Percentiles rank a stretch among this genome's conserved stretches.
These are phyloP conservation scores for Sporothrix globosa DNA, from an alignment of 2,329 filamentous ascomycete species.

Conservation along the genomic window DNA sequence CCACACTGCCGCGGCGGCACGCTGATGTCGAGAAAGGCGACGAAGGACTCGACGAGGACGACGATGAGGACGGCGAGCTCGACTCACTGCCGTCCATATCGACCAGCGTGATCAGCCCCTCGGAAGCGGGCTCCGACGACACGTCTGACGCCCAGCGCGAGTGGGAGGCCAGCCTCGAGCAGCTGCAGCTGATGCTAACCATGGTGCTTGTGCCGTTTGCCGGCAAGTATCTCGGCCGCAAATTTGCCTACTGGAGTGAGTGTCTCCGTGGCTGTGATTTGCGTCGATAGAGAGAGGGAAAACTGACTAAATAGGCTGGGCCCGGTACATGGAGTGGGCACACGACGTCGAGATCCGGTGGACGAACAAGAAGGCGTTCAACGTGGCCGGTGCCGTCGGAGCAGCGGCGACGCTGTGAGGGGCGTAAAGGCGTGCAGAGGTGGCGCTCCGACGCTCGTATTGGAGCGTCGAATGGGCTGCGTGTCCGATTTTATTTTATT, in stretches of 20 bases:
- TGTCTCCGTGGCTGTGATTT: constrained; percentile 35
- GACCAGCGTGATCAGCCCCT: constrained; percentile 49
- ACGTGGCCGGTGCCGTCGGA: constrained; percentile 64
- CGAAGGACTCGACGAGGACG: constrained; percentile 23
- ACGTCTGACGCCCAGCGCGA: constrained; percentile 88
- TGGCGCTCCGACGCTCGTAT: too few species aligned
- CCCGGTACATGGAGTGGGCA: constrained; percentile 91
- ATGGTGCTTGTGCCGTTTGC: constrained; percentile 94
- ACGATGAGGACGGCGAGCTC: constrained; percentile 59
- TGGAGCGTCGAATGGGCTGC: neutral
- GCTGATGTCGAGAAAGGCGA: constrained; percentile 14
- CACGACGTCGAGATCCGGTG: constrained; percentile 74
- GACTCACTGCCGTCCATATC: constrained; percentile 67
- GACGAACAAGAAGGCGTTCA: constrained; percentile 66
- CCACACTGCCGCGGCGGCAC: constrained; percentile 27
- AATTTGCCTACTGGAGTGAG: constrained; percentile 95
- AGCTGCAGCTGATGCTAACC: constrained; percentile 87
- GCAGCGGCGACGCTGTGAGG: constrained; percentile 59
- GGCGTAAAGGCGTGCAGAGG: neutral
- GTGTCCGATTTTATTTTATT: neutral
- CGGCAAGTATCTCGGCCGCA: constrained; percentile 92
- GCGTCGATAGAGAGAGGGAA: neutral
- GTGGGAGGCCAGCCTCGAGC: constrained; percentile 92
- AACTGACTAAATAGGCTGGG: constrained; percentile 69
- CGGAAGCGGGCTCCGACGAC: constrained; percentile 50